Evolutionary conservation across 768 basidiomycete species (phyloP).

Genomic region (Hysterangium stoloniferum): DNA sequence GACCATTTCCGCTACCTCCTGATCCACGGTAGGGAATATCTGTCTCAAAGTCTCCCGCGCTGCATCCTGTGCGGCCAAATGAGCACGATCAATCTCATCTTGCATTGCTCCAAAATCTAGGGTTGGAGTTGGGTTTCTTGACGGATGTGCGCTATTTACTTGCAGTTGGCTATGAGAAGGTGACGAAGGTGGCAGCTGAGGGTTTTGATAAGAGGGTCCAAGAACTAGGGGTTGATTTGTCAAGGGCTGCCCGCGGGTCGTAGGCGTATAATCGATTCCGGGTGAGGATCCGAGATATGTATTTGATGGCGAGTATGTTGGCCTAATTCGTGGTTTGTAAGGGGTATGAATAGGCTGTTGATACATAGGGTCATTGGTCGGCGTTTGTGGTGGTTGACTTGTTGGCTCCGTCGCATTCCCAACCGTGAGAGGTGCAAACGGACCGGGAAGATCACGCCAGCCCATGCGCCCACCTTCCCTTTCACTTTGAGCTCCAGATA

Average conservation of each 20-base stretch:
- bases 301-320: slow-evolving; percentile 15
- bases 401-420: slow-evolving; percentile 26
- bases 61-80: slow-evolving; percentile 64
- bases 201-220: slow-evolving; percentile 40
- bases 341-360: slow-evolving; percentile 45
- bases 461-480: slow-evolving; percentile 1
- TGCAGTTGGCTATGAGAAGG: slow-evolving; percentile 9
- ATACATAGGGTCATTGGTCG: slow-evolving; percentile 24
- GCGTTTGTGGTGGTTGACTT: slow-evolving; percentile 34
- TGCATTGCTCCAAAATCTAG: slow-evolving; percentile 66
- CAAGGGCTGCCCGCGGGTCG: slow-evolving; percentile 24
- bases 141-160: slow-evolving; percentile 10
- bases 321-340: slow-evolving; percentile 64
- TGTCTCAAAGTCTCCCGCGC: slow-evolving; percentile 71
- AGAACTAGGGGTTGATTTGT: slow-evolving; percentile 42
- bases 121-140: slow-evolving; percentile 19
- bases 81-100: slow-evolving; percentile 70
- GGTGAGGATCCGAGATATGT: slow-evolving; percentile 26
- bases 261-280: slow-evolving; percentile 14
- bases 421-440: slow-evolving; percentile 62
- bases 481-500: not conserved
- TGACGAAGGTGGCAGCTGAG: slow-evolving; percentile 28
- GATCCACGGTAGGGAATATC: slow-evolving; percentile 81
- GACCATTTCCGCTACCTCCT: slow-evolving; percentile 81
- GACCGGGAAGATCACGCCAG: slow-evolving; percentile 50